Percentiles rank a stretch among this genome's conserved stretches.
These are phyloP conservation scores for Diutina catenulata DNA, from an alignment of 1,139 yeast species.

Conservation along the genomic window DNA sequence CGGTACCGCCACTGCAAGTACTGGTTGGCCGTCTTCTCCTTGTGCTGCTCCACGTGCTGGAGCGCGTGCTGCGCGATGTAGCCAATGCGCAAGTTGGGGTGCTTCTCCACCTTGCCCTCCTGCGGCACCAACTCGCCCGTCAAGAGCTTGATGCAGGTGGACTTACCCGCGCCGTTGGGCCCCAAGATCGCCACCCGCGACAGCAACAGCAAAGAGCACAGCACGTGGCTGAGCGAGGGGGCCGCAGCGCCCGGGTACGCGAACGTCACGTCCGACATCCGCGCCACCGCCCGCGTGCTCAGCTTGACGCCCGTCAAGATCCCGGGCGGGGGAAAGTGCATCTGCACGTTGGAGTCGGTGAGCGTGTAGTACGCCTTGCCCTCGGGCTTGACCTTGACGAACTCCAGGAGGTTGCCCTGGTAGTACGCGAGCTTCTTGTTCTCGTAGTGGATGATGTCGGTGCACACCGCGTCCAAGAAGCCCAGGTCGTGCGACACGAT, in stretches of 20 bases:
- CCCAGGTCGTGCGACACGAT: conserved; percentile 98
- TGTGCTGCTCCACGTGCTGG: conserved; percentile 94
- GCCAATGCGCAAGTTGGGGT: conserved; percentile 95
- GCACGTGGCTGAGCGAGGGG: conserved; percentile 70
- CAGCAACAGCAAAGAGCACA: conserved; percentile 80
- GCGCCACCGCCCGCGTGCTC: conserved; percentile 88
- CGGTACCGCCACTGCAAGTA: conserved; percentile 97
- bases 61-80: conserved; percentile 98
- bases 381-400: conserved; percentile 87
- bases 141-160: conserved; percentile 82
- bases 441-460: conserved; percentile 94
- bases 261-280: conserved; percentile 77
- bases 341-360: conserved; percentile 84
- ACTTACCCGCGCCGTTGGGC: conserved; percentile 98
- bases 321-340: conserved; percentile 99
- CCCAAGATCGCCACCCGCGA: conserved; percentile 96
- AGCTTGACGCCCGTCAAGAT: conserved; percentile 93
- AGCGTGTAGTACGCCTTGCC: conserved; percentile 95
- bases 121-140: conserved; percentile 87
- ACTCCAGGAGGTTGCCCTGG: conserved; percentile 89
- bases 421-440: conserved; percentile 89
- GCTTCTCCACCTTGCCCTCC: conserved; percentile 88
- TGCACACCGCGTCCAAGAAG: conserved; percentile 89
- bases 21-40: conserved; percentile 95
- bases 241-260: conserved; percentile 81